A percentile compares a stretch with the other conserved stretches of the same genome.
These are phyloP conservation scores for Boletus rubropictus DNA, from an alignment of 768 basidiomycete species.

Conservation along the genomic window DNA sequence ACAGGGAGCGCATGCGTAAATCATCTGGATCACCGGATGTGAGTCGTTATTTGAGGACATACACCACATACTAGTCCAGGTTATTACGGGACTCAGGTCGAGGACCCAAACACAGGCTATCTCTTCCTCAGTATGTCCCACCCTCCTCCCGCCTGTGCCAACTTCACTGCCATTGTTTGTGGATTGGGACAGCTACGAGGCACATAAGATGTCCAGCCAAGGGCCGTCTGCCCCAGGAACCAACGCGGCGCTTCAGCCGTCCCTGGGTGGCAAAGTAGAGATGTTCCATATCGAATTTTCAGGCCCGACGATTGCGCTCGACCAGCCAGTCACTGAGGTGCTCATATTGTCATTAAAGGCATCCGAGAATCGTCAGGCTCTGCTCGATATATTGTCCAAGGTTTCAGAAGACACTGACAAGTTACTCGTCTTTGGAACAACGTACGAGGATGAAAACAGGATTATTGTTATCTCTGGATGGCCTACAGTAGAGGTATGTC, in stretches of 20 bases:
- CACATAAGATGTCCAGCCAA: slow-evolving; percentile 11
- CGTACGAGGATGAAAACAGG: slow-evolving; percentile 18
- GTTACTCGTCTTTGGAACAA: slow-evolving; percentile 18
- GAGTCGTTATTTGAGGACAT: background rate
- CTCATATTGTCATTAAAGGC: slow-evolving; percentile 17
- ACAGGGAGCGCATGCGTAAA: slow-evolving; percentile 14
- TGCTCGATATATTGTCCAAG: slow-evolving; percentile 9
- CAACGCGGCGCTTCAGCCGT: background rate
- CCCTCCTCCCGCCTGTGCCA: background rate
- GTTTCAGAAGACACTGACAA: slow-evolving; percentile 9
- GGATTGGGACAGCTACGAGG: slow-evolving; percentile 28
- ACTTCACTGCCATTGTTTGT: background rate
- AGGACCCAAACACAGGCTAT: slow-evolving; percentile 11
- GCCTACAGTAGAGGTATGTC: slow-evolving; percentile 22
- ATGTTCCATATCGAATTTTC: slow-evolving; percentile 25
- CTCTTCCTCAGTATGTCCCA: slow-evolving; percentile 15
- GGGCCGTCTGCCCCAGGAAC: slow-evolving; percentile 2
- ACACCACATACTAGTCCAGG: slow-evolving; percentile 8
- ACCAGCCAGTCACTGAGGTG: slow-evolving; percentile 23
- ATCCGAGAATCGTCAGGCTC: slow-evolving; percentile 17
- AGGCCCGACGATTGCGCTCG: slow-evolving; percentile 10
- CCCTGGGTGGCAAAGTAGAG: slow-evolving; percentile 2
- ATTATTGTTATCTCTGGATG: slow-evolving; percentile 19
- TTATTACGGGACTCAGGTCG: slow-evolving; percentile 20
- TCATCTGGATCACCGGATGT: background rate